Evolutionary conservation across 805 yeast genomes (phyloP).

Genomic region (Grigorovia humatica): DNA sequence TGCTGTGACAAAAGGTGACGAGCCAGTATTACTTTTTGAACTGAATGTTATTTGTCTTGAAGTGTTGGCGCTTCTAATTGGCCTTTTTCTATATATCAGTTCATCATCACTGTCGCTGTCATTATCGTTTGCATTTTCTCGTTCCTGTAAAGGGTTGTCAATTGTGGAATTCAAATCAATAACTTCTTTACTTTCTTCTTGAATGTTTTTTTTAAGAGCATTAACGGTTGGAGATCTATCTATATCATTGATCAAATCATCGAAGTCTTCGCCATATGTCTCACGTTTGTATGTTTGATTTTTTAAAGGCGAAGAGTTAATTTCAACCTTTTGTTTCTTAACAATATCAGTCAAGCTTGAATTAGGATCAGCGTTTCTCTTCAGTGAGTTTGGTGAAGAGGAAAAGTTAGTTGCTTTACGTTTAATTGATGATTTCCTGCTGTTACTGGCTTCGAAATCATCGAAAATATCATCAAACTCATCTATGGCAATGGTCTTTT

Average conservation of each 20-base stretch:
- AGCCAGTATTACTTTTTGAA: slow-evolving; percentile 13
- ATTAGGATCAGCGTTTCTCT: slow-evolving; percentile 1
- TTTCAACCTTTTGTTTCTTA: slow-evolving; percentile 12
- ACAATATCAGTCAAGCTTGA: neutral
- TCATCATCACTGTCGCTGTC: slow-evolving; percentile 27
- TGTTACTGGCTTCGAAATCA: slow-evolving; percentile 30
- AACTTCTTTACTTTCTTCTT: slow-evolving; percentile 1
- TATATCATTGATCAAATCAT: slow-evolving; percentile 12
- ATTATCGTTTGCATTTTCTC: slow-evolving; percentile 26
- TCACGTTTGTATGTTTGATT: neutral
- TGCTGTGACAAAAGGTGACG: slow-evolving; percentile 27
- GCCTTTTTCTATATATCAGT: slow-evolving; percentile 20
- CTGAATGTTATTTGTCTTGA: slow-evolving; percentile 19
- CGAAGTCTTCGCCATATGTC: slow-evolving; percentile 6
- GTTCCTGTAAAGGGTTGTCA: slow-evolving; percentile 5
- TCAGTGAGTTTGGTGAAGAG: neutral
- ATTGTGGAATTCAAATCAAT: neutral
- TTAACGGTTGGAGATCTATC: slow-evolving; percentile 17
- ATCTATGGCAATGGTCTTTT: slow-evolving; percentile 37
- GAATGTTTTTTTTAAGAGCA: slow-evolving; percentile 4
- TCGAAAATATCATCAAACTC: slow-evolving; percentile 62
- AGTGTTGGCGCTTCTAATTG: slow-evolving; percentile 21
- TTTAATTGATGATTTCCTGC: neutral
- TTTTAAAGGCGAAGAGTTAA: slow-evolving; percentile 23
- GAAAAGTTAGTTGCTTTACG: slow-evolving; percentile 5